Evolutionary conservation across 495 filamentous ascomycete species (phyloP).

Genomic region (Pseudoneurospora amorphoporcata): DNA sequence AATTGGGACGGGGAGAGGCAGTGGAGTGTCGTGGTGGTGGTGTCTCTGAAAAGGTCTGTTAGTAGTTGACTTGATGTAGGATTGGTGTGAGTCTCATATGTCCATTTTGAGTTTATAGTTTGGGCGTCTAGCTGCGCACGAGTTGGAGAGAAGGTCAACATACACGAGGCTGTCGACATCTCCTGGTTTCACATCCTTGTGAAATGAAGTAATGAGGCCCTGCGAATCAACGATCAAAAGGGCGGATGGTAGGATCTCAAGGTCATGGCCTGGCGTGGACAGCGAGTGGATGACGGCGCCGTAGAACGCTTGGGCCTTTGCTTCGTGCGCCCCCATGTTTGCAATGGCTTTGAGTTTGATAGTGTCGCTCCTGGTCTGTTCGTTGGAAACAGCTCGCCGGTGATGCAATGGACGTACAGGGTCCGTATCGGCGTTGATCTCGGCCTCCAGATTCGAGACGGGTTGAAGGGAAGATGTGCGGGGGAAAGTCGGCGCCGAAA

Average conservation of each 20-base stretch:
- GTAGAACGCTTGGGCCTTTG: conserved; percentile 28
- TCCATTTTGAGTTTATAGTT: background rate
- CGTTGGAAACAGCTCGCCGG: background rate
- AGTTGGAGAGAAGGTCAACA: background rate
- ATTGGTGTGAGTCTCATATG: background rate
- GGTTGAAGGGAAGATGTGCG: background rate
- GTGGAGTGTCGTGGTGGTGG: conserved; percentile 12
- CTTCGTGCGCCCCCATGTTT: conserved; percentile 1
- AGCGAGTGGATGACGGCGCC: conserved; percentile 45
- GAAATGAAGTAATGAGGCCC: conserved; percentile 33
- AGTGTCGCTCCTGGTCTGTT: background rate
- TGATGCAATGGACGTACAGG: background rate
- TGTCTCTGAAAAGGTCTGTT: background rate
- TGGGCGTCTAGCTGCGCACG: background rate
- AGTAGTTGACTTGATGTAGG: background rate
- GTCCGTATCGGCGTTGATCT: background rate
- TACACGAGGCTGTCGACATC: background rate
- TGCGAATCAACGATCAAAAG: conserved; percentile 31
- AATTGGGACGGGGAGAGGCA: conserved; percentile 40
- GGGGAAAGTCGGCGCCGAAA: background rate
- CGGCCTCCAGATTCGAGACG: background rate
- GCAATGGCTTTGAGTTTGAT: background rate
- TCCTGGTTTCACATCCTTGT: background rate
- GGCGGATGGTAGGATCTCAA: conserved; percentile 41
- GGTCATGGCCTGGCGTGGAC: conserved; percentile 13